phyloP scores from a whole-genome alignment of 768 basidiomycete species.

The Leucosporidium creatinivorum region DNA sequence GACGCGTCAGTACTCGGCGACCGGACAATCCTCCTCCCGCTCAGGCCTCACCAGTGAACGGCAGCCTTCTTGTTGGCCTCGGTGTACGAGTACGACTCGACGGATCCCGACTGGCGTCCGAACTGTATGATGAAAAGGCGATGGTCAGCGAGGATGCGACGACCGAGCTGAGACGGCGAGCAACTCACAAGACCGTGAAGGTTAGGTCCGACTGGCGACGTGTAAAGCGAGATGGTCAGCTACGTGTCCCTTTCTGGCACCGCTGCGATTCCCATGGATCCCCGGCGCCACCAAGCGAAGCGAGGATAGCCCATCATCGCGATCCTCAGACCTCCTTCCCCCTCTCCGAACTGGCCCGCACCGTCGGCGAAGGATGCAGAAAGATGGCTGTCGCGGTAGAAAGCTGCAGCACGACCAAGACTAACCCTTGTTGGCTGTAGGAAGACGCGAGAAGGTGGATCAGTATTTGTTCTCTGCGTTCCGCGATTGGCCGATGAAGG shows the following conservation, averaged over 20 bases:
- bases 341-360: too few relatives aligned
- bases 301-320: too few relatives aligned
- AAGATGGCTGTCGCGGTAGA: too few relatives aligned
- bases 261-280: too few relatives aligned
- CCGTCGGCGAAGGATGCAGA: too few relatives aligned
- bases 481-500: not conserved
- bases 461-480: not conserved
- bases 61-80: conserved; percentile 94
- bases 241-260: too few relatives aligned
- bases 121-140: conserved; percentile 4
- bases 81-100: conserved; percentile 74
- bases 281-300: too few relatives aligned
- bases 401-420: not conserved
- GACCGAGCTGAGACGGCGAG: conserved; percentile 10
- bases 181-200: conserved; percentile 55
- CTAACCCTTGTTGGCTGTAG: conserved; percentile 35
- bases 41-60: conserved; percentile 51
- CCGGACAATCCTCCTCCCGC: not conserved
- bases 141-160: not conserved
- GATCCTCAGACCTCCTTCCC: too few relatives aligned
- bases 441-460: not conserved
- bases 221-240: conserved; percentile 19
- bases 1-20: not conserved
- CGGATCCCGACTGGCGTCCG: conserved; percentile 62
- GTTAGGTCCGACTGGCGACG: conserved; percentile 84